Evolutionary conservation across 345 rosid genomes (phyloP).

Genomic region (Dipteronia dyeriana): DNA sequence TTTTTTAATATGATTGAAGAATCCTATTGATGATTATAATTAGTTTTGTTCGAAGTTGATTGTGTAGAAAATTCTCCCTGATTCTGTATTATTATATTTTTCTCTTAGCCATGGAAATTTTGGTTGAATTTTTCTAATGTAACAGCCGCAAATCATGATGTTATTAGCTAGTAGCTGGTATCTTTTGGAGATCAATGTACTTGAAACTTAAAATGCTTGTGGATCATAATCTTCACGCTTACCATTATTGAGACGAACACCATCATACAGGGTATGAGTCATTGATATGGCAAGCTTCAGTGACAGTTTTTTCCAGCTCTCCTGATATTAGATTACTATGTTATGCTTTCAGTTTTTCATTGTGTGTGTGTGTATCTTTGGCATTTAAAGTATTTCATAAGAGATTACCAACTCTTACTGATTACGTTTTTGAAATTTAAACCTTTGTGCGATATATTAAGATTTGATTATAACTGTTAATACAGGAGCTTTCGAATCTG

Average conservation of each 20-base stretch:
- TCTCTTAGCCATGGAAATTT: neutral
- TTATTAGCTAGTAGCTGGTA: constrained; percentile 1
- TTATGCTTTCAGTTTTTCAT: neutral
- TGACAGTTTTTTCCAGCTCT: neutral
- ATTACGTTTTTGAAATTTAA: neutral
- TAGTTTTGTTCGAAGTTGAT: neutral
- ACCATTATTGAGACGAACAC: neutral
- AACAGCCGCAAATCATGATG: neutral
- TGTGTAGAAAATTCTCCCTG: neutral
- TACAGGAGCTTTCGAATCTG: neutral
- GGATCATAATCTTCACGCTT: neutral
- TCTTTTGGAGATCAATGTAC: neutral
- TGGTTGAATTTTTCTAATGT: neutral
- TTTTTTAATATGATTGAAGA: neutral
- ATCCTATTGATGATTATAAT: neutral
- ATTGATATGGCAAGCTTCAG: neutral
- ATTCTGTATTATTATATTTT: neutral
- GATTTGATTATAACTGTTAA: neutral
- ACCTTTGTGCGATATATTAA: neutral
- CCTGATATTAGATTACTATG: neutral
- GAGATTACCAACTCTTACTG: neutral
- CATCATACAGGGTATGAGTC: neutral
- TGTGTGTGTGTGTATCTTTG: neutral
- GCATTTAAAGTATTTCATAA: neutral
- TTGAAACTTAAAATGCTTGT: neutral